Evolutionary conservation across 345 rosid species (phyloP), one percentile per base, ranked within the genome.

Genomic region (Aurinia saxatilis): DNA sequence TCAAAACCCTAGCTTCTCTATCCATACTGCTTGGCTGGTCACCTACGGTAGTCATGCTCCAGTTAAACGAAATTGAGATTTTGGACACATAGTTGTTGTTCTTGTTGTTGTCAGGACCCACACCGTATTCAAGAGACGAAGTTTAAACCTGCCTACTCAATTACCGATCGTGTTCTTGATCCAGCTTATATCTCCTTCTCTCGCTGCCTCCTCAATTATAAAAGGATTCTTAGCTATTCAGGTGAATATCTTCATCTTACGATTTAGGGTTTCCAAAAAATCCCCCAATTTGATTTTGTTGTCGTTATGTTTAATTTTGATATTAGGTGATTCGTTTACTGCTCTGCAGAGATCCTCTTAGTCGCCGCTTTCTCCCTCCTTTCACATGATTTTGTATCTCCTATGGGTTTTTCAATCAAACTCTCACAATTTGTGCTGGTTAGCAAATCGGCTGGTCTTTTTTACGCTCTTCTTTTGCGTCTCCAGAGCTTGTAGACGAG

Each of bases 141-240:
- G 96, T 81, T 1, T 97, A 89, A 14, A 87, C 80, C 97, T 89
- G 85, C n/a, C n/a, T n/a, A n/a, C n/a, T n/a, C n/a, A n/a, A n/a
- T n/a, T n/a, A n/a, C n/a, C n/a, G n/a, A n/a, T n/a, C n/a, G n/a
- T n/a, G n/a, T n/a, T n/a, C n/a, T n/a, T n/a, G n/a, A n/a, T n/a
- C n/a, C n/a, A n/a, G n/a, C n/a, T n/a, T n/a, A n/a, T n/a, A n/a
- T n/a, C n/a, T n/a, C n/a, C n/a, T n/a, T n/a, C n/a, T n/a, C n/a
- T n/a, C n/a, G n/a, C n/a, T n/a, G n/a, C n/a, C n/a, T n/a, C n/a
- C n/a, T n/a, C n/a, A n/a, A n/a, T n/a, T n/a, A n/a, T n/a, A n/a
- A n/a, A n/a, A n/a, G n/a, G n/a, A n/a, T n/a, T n/a, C n/a, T n/a
- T n/a, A n/a, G n/a, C n/a, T n/a, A n/a, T n/a, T n/a, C n/a, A n/a